Evolutionary conservation across 2,329 filamentous ascomycete species (phyloP).

Genomic region (Fusarium verticillioides): DNA sequence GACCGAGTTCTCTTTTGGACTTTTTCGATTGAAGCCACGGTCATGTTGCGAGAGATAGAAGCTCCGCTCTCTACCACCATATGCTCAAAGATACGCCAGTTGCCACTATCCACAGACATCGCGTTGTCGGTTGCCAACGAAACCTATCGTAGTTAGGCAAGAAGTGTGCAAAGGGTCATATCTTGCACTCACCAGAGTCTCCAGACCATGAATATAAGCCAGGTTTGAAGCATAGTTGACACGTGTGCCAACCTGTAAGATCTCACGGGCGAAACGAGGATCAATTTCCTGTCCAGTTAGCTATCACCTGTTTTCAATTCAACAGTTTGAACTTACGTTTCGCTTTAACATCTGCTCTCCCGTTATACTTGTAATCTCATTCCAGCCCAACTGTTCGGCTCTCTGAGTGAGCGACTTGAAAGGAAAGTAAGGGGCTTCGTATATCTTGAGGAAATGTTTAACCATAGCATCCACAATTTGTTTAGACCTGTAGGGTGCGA

Average conservation of each 20-base stretch:
- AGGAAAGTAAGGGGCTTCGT: slow-evolving; percentile 84
- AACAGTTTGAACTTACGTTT: slow-evolving; percentile 57
- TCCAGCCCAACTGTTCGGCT: slow-evolving; percentile 74
- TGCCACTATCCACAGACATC: slow-evolving; percentile 82
- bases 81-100: slow-evolving; percentile 91
- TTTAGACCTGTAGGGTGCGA: slow-evolving; percentile 78
- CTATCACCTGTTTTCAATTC: neutral
- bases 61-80: slow-evolving; percentile 78
- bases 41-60: slow-evolving; percentile 71
- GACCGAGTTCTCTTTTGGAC: slow-evolving; percentile 55
- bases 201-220: slow-evolving; percentile 85
- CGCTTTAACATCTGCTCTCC: slow-evolving; percentile 77
- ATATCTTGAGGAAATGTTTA: slow-evolving; percentile 80
- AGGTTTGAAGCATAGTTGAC: slow-evolving; percentile 97
- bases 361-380: slow-evolving; percentile 73
- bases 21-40: slow-evolving; percentile 70
- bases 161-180: neutral
- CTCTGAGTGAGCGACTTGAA: slow-evolving; percentile 80
- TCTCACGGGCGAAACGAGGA: slow-evolving; percentile 76
- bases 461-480: slow-evolving; percentile 78
- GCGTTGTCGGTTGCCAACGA: slow-evolving; percentile 91
- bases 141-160: slow-evolving; percentile 59
- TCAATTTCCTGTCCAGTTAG: slow-evolving; percentile 60
- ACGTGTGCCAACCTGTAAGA: slow-evolving; percentile 89
- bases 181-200: slow-evolving; percentile 73